These are phyloP conservation scores for Mercurialis annua DNA, from an alignment of 345 rosid genomes.

Conservation along the genomic window DNA sequence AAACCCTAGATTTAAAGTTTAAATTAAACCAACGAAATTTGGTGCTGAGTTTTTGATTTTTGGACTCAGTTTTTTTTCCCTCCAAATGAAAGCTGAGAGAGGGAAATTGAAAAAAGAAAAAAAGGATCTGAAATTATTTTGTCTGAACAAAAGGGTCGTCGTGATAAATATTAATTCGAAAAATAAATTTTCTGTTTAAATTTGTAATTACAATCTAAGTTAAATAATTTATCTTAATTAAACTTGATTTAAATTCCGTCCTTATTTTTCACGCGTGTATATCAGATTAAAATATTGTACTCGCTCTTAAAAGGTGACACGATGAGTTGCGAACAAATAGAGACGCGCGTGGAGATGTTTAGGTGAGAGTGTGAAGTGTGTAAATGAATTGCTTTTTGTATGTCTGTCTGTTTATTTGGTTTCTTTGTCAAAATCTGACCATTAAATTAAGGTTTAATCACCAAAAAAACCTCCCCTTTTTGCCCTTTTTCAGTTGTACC, in stretches of 20 bases:
- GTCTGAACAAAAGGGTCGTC: slow-evolving; percentile 15
- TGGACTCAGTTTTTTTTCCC: slow-evolving; percentile 24
- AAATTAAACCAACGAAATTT: background rate
- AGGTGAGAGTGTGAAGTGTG: background rate
- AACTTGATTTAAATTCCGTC: background rate
- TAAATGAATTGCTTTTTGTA: background rate
- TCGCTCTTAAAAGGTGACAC: background rate
- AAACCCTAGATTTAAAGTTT: slow-evolving; percentile 26
- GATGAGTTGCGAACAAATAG: background rate
- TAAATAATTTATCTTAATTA: background rate
- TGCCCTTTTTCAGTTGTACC: background rate
- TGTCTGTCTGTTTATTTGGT: no score
- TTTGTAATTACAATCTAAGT: background rate
- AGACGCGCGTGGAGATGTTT: background rate
- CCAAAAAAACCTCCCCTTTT: no score
- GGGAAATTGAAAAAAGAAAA: slow-evolving; percentile 35
- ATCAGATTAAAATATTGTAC: background rate
- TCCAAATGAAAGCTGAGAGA: slow-evolving; percentile 37
- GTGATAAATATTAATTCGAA: slow-evolving; percentile 13
- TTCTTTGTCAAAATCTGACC: no score
- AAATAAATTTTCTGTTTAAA: background rate
- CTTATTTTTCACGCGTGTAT: background rate
- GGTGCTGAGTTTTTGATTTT: background rate
- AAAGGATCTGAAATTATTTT: slow-evolving; percentile 32
- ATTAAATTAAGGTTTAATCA: no score